These are phyloP conservation scores for Acer campestre DNA, from an alignment of 345 rosid species.

Conservation along the genomic window DNA sequence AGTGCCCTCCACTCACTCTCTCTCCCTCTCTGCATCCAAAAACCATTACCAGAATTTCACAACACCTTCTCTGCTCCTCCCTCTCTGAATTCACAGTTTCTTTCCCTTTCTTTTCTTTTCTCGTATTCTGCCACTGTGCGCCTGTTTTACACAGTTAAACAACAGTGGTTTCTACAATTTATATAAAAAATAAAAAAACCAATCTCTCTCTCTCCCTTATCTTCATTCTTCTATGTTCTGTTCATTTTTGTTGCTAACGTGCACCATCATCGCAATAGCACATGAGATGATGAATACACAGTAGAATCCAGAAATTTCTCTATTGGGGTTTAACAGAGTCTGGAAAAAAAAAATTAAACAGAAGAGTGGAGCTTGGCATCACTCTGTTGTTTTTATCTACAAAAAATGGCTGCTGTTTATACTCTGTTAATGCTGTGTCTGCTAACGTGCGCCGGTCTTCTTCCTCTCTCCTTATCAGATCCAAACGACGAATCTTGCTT, in stretches of 20 bases:
- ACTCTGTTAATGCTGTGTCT: slow-evolving; percentile 34
- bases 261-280: slow-evolving; percentile 21
- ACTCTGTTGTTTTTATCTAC: slow-evolving; percentile 1
- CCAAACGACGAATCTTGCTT: slow-evolving; percentile 75
- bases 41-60: not conserved
- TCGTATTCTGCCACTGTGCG: not conserved
- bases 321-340: not conserved
- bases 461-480: slow-evolving; percentile 43
- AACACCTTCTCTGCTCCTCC: not conserved
- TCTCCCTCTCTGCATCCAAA: not conserved
- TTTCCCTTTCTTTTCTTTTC: no score
- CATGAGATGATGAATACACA: not conserved
- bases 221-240: not conserved
- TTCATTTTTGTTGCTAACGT: slow-evolving; percentile 20
- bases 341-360: not conserved
- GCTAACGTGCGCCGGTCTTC: slow-evolving; percentile 30
- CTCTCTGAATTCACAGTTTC: not conserved
- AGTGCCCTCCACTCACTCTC: not conserved
- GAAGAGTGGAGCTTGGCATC: not conserved
- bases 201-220: not conserved
- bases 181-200: no score
- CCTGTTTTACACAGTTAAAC: not conserved
- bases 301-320: not conserved
- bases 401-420: slow-evolving; percentile 33
- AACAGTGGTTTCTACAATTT: not conserved